A percentile compares a stretch with the other conserved stretches of the same genome.
These are phyloP conservation scores for Trichoderma sp. DNA, from an alignment of 2,329 filamentous ascomycete species.

Conservation along the genomic window DNA sequence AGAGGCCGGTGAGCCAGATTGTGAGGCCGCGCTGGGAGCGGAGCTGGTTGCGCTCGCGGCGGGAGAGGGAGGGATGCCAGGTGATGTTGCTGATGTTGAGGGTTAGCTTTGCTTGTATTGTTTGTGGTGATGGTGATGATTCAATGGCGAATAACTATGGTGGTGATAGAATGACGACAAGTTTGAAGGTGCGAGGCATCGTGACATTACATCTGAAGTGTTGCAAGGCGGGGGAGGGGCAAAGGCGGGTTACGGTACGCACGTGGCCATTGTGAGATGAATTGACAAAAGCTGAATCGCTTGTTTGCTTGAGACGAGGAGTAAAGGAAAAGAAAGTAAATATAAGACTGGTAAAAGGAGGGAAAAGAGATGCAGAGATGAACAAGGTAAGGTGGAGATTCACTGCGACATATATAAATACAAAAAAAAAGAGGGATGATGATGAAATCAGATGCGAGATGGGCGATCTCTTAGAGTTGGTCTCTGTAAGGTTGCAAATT, in stretches of 20 bases:
- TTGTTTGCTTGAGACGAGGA: background rate
- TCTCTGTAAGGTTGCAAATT: background rate
- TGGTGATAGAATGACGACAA: background rate
- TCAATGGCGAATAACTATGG: background rate
- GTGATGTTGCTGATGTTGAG: slow-evolving; percentile 72
- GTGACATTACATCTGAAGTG: background rate
- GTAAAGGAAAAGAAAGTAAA: background rate
- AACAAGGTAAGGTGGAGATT: background rate
- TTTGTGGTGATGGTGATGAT: background rate
- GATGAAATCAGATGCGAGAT: background rate
- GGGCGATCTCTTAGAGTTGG: background rate
- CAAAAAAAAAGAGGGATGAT: background rate
- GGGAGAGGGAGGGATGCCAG: slow-evolving; percentile 81
- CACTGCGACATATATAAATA: background rate
- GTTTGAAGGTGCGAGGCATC: background rate
- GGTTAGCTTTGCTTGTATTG: background rate
- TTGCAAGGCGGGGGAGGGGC: background rate
- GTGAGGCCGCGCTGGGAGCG: slow-evolving; percentile 89
- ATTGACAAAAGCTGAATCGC: background rate
- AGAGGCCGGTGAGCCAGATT: slow-evolving; percentile 97
- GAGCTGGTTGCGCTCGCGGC: slow-evolving; percentile 70
- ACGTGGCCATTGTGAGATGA: slow-evolving; percentile 27
- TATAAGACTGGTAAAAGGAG: background rate
- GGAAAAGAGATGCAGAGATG: background rate
- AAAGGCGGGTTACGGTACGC: slow-evolving; percentile 6